Conservation (phyloP, 768 basidiomycete species). For the Cystoderma amianthinum region DNA sequence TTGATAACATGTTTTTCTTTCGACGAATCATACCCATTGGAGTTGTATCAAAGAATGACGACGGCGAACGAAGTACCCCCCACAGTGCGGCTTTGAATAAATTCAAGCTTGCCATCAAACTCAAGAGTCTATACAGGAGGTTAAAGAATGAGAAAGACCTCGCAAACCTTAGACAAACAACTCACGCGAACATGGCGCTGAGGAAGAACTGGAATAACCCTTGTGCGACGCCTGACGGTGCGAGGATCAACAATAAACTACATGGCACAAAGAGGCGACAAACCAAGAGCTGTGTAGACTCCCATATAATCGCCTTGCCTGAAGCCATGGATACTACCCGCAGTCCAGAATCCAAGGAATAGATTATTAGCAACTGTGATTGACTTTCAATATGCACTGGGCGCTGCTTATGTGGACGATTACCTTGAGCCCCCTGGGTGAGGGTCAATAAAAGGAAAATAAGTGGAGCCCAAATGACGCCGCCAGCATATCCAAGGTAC, state of each 20-base stretch:
- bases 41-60: conserved; percentile 70
- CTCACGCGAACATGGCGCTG: conserved; percentile 44
- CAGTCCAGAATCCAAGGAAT: conserved; percentile 72
- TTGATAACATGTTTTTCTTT: not conserved
- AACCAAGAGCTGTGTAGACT: conserved; percentile 39
- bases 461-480: conserved; percentile 36
- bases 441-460: conserved; percentile 33
- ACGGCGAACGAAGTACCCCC: conserved; percentile 52
- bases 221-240: conserved; percentile 34
- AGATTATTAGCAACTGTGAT: conserved; percentile 52
- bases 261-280: conserved; percentile 3
- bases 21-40: conserved; percentile 40
- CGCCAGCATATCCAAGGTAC: conserved; percentile 44
- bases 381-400: no score
- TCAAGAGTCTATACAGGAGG: conserved; percentile 20
- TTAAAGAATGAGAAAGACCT: not conserved
- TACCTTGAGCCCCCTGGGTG: conserved; percentile 40
- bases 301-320: conserved; percentile 64
- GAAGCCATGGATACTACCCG: conserved; percentile 45
- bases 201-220: conserved; percentile 45
- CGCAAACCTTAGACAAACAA: conserved; percentile 1
- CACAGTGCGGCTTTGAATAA: conserved; percentile 51
- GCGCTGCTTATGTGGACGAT: no score
- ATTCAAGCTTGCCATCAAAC: conserved; percentile 32
- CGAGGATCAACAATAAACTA: not conserved